These are phyloP conservation scores for Phaffia rhodozyma DNA, from an alignment of 1,284 basidiomycete species.

Conservation along the genomic window DNA sequence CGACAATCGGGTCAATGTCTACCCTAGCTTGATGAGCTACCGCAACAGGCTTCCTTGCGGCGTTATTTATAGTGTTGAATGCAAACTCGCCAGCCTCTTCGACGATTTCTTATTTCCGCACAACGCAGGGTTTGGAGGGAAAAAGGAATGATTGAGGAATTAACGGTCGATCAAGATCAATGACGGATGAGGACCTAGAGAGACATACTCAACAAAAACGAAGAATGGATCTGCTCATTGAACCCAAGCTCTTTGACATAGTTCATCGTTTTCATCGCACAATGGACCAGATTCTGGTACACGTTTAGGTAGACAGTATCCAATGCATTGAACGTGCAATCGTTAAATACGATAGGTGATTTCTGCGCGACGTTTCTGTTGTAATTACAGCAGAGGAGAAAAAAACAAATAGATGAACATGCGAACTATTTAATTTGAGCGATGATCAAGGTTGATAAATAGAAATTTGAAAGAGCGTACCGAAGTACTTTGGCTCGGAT, in stretches of 20 bases:
- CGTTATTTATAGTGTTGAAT: background rate
- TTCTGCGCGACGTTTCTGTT: conserved; percentile 49
- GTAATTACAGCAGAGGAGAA: background rate
- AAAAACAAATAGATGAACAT: background rate
- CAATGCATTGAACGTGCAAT: conserved; percentile 56
- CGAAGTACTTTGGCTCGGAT: conserved; percentile 29
- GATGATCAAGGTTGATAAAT: background rate
- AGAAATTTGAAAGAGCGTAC: conserved; percentile 26
- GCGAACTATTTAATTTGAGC: background rate
- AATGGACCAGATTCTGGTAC: conserved; percentile 72
- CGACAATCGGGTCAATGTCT: background rate
- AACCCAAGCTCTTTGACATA: conserved; percentile 58
- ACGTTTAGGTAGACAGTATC: conserved; percentile 62
- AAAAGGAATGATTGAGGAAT: background rate
- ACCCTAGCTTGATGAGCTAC: background rate
- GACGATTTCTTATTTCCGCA: background rate
- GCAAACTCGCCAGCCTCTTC: conserved; percentile 11
- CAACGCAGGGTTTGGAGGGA: background rate
- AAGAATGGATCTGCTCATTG: conserved; percentile 41
- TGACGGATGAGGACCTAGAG: background rate
- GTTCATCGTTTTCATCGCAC: conserved; percentile 76
- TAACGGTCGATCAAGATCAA: background rate
- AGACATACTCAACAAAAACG: conserved; percentile 42
- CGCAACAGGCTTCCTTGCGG: background rate
- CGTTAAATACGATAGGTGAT: conserved; percentile 62